Percentiles rank a stretch among this genome's conserved stretches.
Evolutionary conservation across 2,329 filamentous ascomycete species (phyloP).

Genomic region (Beauveria sp.): DNA sequence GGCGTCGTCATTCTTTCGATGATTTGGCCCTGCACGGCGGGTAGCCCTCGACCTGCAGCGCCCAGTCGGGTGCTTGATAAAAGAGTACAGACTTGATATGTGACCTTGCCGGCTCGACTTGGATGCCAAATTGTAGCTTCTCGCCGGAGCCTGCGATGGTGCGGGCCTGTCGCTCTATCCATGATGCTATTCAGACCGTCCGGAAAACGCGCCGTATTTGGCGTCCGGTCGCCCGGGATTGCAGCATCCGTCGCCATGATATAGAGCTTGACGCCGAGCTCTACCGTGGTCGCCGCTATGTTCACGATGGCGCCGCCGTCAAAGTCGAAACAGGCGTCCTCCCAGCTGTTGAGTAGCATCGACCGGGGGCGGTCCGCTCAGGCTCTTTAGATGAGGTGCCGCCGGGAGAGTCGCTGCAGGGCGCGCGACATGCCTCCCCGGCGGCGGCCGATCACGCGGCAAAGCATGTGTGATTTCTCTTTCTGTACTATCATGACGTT

Average conservation of each 20-base stretch:
- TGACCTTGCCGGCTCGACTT: slow-evolving; percentile 63
- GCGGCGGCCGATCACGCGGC: slow-evolving; percentile 49
- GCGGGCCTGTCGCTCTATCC: slow-evolving; percentile 39
- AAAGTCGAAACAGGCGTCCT: slow-evolving; percentile 51
- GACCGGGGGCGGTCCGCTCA: slow-evolving; percentile 44
- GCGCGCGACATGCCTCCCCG: slow-evolving; percentile 56
- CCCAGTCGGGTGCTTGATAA: slow-evolving; percentile 59
- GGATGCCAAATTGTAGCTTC: slow-evolving; percentile 53
- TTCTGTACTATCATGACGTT: too few relatives aligned
- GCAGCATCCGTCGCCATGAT: slow-evolving; percentile 55
- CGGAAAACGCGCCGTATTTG: slow-evolving; percentile 51
- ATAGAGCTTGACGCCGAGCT: slow-evolving; percentile 53
- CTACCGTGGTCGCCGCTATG: slow-evolving; percentile 48
- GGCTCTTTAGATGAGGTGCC: slow-evolving; percentile 51
- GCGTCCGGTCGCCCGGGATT: slow-evolving; percentile 56
- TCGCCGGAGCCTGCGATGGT: slow-evolving; percentile 37
- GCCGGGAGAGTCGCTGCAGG: slow-evolving; percentile 53
- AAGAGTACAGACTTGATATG: slow-evolving; percentile 53
- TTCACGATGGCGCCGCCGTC: slow-evolving; percentile 47
- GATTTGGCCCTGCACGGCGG: slow-evolving; percentile 56
- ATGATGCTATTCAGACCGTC: slow-evolving; percentile 46
- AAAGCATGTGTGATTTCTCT: slow-evolving; percentile 27
- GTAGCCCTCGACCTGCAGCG: slow-evolving; percentile 46
- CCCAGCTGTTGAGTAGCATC: slow-evolving; percentile 58
- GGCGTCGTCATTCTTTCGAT: slow-evolving; percentile 44